Base-by-base conservation (phyloP, 2,329 filamentous ascomycete species). In the Lecanicillium sp. region DNA sequence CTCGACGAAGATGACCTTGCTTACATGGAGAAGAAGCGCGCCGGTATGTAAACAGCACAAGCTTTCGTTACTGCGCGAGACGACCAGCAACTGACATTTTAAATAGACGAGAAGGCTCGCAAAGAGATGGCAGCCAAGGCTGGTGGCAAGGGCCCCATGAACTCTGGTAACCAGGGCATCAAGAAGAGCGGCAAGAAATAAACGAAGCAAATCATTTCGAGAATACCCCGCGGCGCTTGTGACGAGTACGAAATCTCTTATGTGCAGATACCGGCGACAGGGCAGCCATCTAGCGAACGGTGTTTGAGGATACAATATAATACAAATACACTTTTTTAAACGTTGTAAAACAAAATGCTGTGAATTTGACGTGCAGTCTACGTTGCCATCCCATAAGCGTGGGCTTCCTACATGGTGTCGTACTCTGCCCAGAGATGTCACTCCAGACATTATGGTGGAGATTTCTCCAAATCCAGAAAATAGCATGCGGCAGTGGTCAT, bases 131-230 rank as follows among this genome's bases (percentile, higher is more conserved):
- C 82, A n/a, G 73, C 80, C 44, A 85, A 86, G 68, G 82, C 85
- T 33, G 82, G 83, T 54, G 85, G 85, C 63, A 94, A 94, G 69
- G 90, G 90, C 3, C 89, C 90, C 28, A 60, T 95, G 59, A 89
- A 88, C 67, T 83, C 79, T 22, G 88, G 87, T 25, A 64, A 73
- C 35, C 86, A 94, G 67, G 88, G 87, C 46, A 95, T 96, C 71
- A 95, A 95, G 81, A 95, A 95, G 78, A 92, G 85, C 45, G 89
- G 88, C 64, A 95, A 95, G 84, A 94, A 95, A 81, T 94, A 74
- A 67, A 53, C 33, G 38, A 35, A 25, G 37, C 42, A 48, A 17
- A 11, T 12, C 18, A 33, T 11, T 12, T 33, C 30, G 30, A 33
- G 11, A 25, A 25, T 25, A 25, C 22, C 22, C 22, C 11, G 22